Evolutionary conservation across 352 stramenopile species (phyloP), one percentile per base, ranked within the genome.

Genomic region (Aphanomyces euteiches): DNA sequence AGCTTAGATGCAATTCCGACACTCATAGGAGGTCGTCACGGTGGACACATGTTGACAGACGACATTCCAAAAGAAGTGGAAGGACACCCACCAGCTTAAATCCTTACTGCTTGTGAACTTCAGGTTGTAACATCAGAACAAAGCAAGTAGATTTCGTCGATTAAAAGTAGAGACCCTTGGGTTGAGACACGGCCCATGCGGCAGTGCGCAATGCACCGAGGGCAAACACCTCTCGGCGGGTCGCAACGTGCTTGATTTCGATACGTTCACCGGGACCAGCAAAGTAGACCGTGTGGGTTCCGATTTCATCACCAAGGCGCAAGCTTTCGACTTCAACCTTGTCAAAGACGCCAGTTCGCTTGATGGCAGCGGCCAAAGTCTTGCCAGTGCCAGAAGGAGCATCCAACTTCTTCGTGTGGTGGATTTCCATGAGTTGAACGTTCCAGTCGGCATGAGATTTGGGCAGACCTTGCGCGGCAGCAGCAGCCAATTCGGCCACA

Each of bases 401-500:
- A 47, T 95, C 87, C 48, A 92, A 76, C 83, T 95, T 95, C 70
- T 90, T 88, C 41, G 82, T 95, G 81, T 95, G 87, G 79, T 95
- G 87, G 38, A 84, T 91, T 75, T 95, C 87, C 40, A 72, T 81
- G 65, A 95, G 79, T 56, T 91, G 82, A 36, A 92, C 83, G 75
- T 95, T 92, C 83, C 84, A 95, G 28, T 34, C 56, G 12, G 21
- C 67, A 59, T 81, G 81, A 37, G 87, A 77, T 13, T 75, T 68
- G 3, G 86, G 82, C 63, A 94, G 77, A 73, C 89, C 88, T 74
- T 91, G 90, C 12, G 86, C 86, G 61, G 81, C 85, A 8, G 77
- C 69, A 74, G 89, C 85, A 39, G 89, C 82, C 48, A 95, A 74
- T 64, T 92, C 83, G 7, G 78, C 79, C 63, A 95, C 77, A 47